phyloP scores from a whole-genome alignment of 2,329 filamentous ascomycete genomes.

The Tolypocladium capitatum region DNA sequence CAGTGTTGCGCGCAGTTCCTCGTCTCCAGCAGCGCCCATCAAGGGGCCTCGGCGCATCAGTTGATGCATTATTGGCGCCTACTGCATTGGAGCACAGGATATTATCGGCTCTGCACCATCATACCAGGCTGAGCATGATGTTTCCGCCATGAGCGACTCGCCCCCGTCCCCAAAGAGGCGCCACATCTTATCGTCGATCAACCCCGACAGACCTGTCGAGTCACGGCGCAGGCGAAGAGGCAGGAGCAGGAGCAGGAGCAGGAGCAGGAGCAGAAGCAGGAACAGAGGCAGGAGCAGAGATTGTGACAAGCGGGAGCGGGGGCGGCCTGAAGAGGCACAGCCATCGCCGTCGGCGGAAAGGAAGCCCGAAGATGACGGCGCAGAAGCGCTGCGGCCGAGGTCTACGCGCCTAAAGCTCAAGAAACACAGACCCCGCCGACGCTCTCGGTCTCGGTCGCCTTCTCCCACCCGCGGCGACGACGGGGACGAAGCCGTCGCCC shows the following conservation, averaged over 20 bases:
- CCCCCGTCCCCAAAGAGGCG: slow-evolving; percentile 26
- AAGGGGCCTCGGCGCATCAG: not conserved
- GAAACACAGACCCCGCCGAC: slow-evolving; percentile 11
- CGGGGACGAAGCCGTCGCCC: slow-evolving; percentile 8
- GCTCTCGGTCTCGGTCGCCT: slow-evolving; percentile 1
- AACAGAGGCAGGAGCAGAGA: slow-evolving; percentile 4
- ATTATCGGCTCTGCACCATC: not conserved
- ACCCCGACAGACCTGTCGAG: slow-evolving; percentile 15
- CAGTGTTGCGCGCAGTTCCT: not conserved
- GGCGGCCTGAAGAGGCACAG: not conserved
- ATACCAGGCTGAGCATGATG: slow-evolving; percentile 7
- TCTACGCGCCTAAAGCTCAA: slow-evolving; percentile 22
- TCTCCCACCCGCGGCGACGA: slow-evolving; percentile 11
- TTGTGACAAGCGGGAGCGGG: not conserved
- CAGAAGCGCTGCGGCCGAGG: slow-evolving; percentile 14
- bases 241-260: slow-evolving; percentile 4
- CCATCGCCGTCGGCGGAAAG: not conserved
- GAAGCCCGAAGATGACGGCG: slow-evolving; percentile 4
- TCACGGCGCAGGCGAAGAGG: not conserved
- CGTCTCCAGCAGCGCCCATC: not conserved
- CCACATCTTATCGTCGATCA: slow-evolving; percentile 37
- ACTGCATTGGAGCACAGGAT: too few species aligned
- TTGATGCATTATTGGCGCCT: not conserved
- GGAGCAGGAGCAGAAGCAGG: slow-evolving; percentile 1
- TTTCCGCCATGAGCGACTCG: slow-evolving; percentile 18